Evolutionary conservation across 225 moss, liverwort and hornwort species (phyloP), one percentile per base, ranked within the genome.

Genomic region (Ulota crispa): DNA sequence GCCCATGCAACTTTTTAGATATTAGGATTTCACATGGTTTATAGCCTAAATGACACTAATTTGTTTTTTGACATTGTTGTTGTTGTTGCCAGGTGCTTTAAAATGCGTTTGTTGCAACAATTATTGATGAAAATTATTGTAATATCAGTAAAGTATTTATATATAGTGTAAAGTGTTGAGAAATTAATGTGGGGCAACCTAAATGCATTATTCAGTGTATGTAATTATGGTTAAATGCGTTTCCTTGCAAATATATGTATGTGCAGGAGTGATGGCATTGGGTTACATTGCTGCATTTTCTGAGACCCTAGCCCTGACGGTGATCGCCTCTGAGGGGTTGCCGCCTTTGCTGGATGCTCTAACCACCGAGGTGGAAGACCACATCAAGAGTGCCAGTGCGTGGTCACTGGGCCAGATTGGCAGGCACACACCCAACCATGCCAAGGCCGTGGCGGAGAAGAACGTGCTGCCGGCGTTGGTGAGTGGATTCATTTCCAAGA

Each of bases 231-330:
- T 34, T 34, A 34, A 34, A 34, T 34, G 34, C 34, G 5, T 42
- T 12, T 6, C 50, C 23, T 32, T 32, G 4, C 6, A 62, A 28
- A 32, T 0, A 21, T 7, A 18, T 0, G 23, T 4, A 7, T 12
- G 50, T 68, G 6, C 70, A 96, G 95, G 94, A 71, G 86, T 96
- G 2, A 96, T 96, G 95, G 94, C 94, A 30, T 83, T 96, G 81
- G 95, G 95, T 21, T 94, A 96, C 7, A 96, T 96, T 8, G 95
- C 87, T 55, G 95, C 95, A 41, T 96, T 96, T 68, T 92, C 94
- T 0, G 94, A 96, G 73, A 89, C 90, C 15, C 82, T 96, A 5
- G 94, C 95, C 14, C 78, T 96, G 6, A 88, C 91, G 7, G 78
- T 96, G 1, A 93, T 96, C 79, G 95, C 95, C 10, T 96, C 94